Evolutionary conservation across 495 filamentous ascomycete species (phyloP).

Genomic region (Penicillium cosmopolitanum): DNA sequence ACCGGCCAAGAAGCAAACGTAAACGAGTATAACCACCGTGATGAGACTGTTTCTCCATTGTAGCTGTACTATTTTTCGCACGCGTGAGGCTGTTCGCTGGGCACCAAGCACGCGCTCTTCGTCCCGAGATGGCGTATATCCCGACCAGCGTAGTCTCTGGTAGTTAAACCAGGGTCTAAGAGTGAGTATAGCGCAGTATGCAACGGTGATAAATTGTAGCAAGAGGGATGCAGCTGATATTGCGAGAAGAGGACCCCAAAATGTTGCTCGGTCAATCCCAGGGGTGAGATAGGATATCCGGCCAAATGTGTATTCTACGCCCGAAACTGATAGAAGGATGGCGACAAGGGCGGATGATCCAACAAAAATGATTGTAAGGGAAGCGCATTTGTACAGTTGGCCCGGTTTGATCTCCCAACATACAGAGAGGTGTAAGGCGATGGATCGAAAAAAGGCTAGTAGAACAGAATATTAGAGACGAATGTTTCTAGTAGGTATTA

Average conservation of each 20-base stretch:
- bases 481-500: too few relatives aligned
- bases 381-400: not conserved
- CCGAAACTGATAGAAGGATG: not conserved
- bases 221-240: not conserved
- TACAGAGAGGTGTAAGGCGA: not conserved
- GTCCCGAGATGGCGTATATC: constrained; percentile 1
- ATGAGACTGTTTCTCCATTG: constrained; percentile 5
- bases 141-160: not conserved
- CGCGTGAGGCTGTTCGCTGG: not conserved
- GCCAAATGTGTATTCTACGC: not conserved
- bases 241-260: not conserved
- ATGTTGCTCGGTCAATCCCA: not conserved
- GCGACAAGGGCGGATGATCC: constrained; percentile 1
- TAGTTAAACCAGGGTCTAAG: not conserved
- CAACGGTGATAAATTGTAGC: not conserved
- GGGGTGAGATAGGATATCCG: not conserved
- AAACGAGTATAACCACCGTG: not conserved
- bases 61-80: not conserved
- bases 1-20: constrained; percentile 1
- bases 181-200: not conserved
- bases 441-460: not conserved
- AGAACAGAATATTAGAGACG: not conserved
- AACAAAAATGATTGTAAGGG: not conserved
- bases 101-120: not conserved
- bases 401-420: not conserved